These are phyloP conservation scores for Sungouiozyma ichnusensis DNA, from an alignment of 805 yeast species.

Conservation along the genomic window DNA sequence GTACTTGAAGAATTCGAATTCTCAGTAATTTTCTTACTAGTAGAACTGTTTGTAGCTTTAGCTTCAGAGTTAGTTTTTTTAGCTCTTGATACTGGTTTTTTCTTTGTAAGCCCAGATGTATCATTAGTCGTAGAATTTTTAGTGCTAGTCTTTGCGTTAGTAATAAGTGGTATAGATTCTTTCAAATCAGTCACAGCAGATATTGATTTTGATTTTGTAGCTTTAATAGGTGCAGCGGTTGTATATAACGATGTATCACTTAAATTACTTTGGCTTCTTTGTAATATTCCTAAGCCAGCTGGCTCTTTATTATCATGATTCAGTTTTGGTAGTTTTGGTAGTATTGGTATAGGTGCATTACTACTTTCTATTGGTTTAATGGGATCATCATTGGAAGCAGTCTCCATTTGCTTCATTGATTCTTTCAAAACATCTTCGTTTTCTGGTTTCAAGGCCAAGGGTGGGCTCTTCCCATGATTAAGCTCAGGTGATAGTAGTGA, in stretches of 20 bases:
- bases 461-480: not conserved
- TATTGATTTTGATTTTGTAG: constrained; percentile 6
- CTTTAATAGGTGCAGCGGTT: constrained; percentile 1
- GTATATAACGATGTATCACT: no score
- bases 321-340: no score
- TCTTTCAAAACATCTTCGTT: not conserved
- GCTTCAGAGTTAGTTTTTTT: constrained; percentile 1
- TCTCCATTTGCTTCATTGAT: not conserved
- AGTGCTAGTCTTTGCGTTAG: not conserved
- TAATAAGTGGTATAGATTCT: not conserved
- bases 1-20: constrained; percentile 4
- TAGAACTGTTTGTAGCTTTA: constrained; percentile 1
- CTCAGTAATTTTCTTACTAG: constrained; percentile 6
- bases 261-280: constrained; percentile 1
- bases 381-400: not conserved
- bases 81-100: not conserved
- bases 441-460: not conserved
- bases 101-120: constrained; percentile 2
- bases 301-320: not conserved
- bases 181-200: not conserved
- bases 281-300: not conserved
- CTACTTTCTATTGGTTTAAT: not conserved
- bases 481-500: constrained; percentile 8
- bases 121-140: not conserved
- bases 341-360: not conserved